phyloP scores from a whole-genome alignment of 2,329 filamentous ascomycete species.

The Elsinoe australis region DNA sequence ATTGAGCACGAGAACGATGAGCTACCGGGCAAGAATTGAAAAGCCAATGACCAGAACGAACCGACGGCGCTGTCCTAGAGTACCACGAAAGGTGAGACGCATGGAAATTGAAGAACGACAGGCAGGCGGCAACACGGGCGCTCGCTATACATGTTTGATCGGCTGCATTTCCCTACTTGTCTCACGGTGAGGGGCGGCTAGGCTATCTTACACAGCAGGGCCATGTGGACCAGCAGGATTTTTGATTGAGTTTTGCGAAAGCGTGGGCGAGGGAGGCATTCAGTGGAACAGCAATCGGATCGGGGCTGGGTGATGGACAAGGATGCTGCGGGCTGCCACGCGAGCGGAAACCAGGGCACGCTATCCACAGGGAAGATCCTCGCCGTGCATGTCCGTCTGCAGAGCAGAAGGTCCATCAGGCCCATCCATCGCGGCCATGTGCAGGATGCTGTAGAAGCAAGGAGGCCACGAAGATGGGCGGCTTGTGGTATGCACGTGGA shows the following conservation, averaged over 20 bases:
- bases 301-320: slow-evolving; percentile 10
- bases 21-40: not conserved
- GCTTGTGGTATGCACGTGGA: not conserved
- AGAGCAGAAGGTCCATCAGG: not conserved
- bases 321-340: slow-evolving; percentile 13
- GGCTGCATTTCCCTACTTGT: slow-evolving; percentile 13
- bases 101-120: too few relatives aligned
- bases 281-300: slow-evolving; percentile 10
- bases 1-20: not conserved
- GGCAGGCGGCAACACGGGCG: too few relatives aligned
- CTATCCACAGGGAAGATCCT: not conserved
- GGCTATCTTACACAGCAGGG: too few relatives aligned
- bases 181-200: slow-evolving; percentile 6
- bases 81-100: too few relatives aligned
- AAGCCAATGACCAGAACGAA: slow-evolving; percentile 2
- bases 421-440: not conserved
- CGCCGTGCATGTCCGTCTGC: not conserved
- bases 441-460: not conserved
- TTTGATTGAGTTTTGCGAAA: slow-evolving; percentile 13
- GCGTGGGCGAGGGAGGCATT: slow-evolving; percentile 2
- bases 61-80: too few relatives aligned
- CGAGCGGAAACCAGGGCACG: slow-evolving; percentile 11
- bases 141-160: slow-evolving; percentile 9
- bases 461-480: not conserved
- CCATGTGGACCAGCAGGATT: slow-evolving; percentile 13